These are phyloP conservation scores for Sarcodon sp. DNA, from an alignment of 768 basidiomycete genomes.

Conservation along the genomic window DNA sequence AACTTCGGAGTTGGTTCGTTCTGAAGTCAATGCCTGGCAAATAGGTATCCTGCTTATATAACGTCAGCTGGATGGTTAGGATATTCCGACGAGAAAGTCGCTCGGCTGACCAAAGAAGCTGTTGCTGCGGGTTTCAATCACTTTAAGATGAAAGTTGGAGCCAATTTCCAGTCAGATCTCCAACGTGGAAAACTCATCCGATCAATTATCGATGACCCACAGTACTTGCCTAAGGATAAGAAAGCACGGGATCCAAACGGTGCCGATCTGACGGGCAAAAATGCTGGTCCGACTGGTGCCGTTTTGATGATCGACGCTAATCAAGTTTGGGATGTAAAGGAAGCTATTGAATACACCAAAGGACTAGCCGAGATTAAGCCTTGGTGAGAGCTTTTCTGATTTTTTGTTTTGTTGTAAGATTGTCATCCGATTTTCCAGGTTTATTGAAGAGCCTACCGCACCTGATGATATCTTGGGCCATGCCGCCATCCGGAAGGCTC, in stretches of 20 bases:
- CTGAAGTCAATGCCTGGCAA: neutral
- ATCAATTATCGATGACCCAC: conserved; percentile 89
- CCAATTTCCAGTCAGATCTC: conserved; percentile 67
- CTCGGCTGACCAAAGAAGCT: conserved; percentile 76
- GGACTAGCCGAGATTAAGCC: conserved; percentile 71
- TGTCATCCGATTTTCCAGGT: conserved; percentile 29
- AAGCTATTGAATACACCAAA: conserved; percentile 87
- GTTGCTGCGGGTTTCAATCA: conserved; percentile 87
- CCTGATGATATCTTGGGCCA: conserved; percentile 87
- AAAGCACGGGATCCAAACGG: conserved; percentile 47
- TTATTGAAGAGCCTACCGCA: conserved; percentile 90
- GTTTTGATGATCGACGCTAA: conserved; percentile 98
- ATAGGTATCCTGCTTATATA: conserved; percentile 85
- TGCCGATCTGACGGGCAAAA: conserved; percentile 68
- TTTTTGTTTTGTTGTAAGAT: neutral
- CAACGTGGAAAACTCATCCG: conserved; percentile 84
- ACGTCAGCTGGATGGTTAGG: conserved; percentile 92
- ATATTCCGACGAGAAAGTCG: conserved; percentile 88
- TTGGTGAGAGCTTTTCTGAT: conserved; percentile 40
- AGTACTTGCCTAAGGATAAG: conserved; percentile 52
- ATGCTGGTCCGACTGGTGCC: conserved; percentile 86
- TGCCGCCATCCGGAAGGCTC: conserved; percentile 62
- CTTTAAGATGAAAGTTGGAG: conserved; percentile 99
- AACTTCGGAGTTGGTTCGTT: neutral
- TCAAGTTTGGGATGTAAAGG: conserved; percentile 90